Evolutionary conservation across 164 flowering plant genomes (phyloP), one percentile per base, ranked within the genome.

Genomic region (Malania oleifera): DNA sequence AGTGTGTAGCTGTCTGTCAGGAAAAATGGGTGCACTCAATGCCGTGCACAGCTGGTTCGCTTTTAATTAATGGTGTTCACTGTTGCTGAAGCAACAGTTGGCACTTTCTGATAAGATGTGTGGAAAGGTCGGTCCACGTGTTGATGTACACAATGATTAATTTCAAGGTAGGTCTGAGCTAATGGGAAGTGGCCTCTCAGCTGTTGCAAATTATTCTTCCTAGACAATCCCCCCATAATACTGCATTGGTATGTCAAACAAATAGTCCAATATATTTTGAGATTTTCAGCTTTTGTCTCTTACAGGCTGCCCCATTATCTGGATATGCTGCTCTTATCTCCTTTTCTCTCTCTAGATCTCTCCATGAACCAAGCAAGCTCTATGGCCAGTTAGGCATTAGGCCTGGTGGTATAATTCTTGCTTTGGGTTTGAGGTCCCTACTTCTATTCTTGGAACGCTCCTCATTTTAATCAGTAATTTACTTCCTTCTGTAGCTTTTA

Each of bases 201-300:
- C n/a, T n/a, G n/a, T 56, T 25, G 14, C 22, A 31, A 58, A 29
- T 12, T 63, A 64, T 29, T 28, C 48, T 51, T 40, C 39, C 57
- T 13, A 25, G 50, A 58, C 38, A 57, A 29, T 10, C 37, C 11
- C 23, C 5, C 14, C 46, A 35, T 41, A 41, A 10, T n/a, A n/a
- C 15, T 38, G 47, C 54, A 22, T 49, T 31, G 17, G 25, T 31
- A 28, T 12, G 45, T 39, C 53, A 51, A 51, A 45, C 40, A 39
- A 31, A 24, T 41, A 60, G 40, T 23, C 24, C 31, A 10, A 26
- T 24, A n/a, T 37, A 5, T 41, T 51, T 59, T 58, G 37, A 55
- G 65, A 57, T 41, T 69, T 50, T 66, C 62, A 61, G 65, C 66
- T 61, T 60, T 66, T 67, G 68, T 67, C 75, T 34, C 57, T 48